phyloP scores from a whole-genome alignment of 2,329 filamentous ascomycete genomes.

The Parascedosporium putredinis region DNA sequence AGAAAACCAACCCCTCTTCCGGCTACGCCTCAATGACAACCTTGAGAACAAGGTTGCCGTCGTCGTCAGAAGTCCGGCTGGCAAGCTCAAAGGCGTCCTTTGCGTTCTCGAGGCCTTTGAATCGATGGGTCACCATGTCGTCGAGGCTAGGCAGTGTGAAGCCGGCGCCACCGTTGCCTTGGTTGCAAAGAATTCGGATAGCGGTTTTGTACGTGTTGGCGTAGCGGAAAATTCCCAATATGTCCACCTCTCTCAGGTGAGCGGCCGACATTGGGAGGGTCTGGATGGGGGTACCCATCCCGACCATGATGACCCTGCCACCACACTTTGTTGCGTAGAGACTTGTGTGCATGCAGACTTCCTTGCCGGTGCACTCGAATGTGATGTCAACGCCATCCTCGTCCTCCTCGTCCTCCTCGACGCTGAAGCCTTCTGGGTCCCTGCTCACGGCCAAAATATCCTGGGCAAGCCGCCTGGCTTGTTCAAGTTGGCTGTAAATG shows the following conservation, averaged over 20 bases:
- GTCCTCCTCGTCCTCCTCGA: slow-evolving; percentile 43
- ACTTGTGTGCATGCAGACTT: slow-evolving; percentile 63
- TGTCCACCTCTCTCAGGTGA: slow-evolving; percentile 64
- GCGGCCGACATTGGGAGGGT: slow-evolving; percentile 64
- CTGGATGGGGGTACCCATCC: slow-evolving; percentile 69
- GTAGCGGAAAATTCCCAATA: slow-evolving; percentile 69
- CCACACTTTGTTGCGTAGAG: slow-evolving; percentile 62
- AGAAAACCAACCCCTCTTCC: no score
- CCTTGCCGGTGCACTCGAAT: slow-evolving; percentile 71
- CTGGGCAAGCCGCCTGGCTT: slow-evolving; percentile 36
- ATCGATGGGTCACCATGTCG: slow-evolving; percentile 64
- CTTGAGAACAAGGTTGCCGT: slow-evolving; percentile 61
- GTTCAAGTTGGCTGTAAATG: slow-evolving; percentile 38
- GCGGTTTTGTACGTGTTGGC: slow-evolving; percentile 65
- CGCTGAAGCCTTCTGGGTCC: slow-evolving; percentile 16
- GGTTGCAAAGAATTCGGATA: slow-evolving; percentile 48
- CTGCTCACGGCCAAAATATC: slow-evolving; percentile 36
- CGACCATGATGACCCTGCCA: slow-evolving; percentile 65
- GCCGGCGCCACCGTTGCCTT: slow-evolving; percentile 25
- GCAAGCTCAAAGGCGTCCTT: slow-evolving; percentile 61
- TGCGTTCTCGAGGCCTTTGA: slow-evolving; percentile 52
- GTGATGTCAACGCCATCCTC: slow-evolving; percentile 58
- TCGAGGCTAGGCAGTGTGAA: slow-evolving; percentile 51
- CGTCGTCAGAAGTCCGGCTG: slow-evolving; percentile 54
- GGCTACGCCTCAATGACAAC: slow-evolving; percentile 50